Evolutionary conservation across 257 asterid species (phyloP), one percentile per base, ranked within the genome.

Genomic region (Jacaranda mimosifolia): DNA sequence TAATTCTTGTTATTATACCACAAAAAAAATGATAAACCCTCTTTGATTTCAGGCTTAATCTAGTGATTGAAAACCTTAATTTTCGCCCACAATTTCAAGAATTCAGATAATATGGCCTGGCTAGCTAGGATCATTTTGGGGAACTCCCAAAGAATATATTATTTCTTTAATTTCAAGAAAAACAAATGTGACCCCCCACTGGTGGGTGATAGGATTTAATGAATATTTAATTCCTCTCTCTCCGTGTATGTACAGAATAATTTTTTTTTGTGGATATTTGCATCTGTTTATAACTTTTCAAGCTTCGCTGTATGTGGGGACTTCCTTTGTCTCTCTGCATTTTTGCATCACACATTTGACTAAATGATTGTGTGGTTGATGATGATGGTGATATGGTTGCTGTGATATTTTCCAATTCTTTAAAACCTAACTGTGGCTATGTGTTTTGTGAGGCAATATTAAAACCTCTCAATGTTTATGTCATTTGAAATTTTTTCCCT

Each of bases 271-370:
- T 69, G 36, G 18, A 8, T 38, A 6, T 52, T 32, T 26, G 26
- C 43, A 9, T 58, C 43, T 1, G 18, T 42, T 21, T 40, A 4
- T 7, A 6, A 70, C 13, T 46, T 18, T 59, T 38, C 45, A 59
- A 45, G 36, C 52, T 35, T 69, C 46, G 71, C 56, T 69, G 72
- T 77, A 14, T 17, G 67, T 78, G 77, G 77, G 72, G 73, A 70
- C 68, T 51, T 35, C 13, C 8, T 70, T 64, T 70, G 58, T 70
- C 40, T 12, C 3, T 59, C 0, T 15, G 4, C 39, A n/a, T 26
- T 36, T 55, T 12, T 15, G 78, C 70, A 45, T 38, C 26, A 60
- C 60, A 26, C 3, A 48, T 60, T 73, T 46, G 70, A 73, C 46
- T 73, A 26, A 39, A 17, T 9, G 56, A 59, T 2, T 49, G 5